These are phyloP conservation scores for Pseudocercospora pini-densiflorae DNA, from an alignment of 2,329 filamentous ascomycete species.

Conservation along the genomic window DNA sequence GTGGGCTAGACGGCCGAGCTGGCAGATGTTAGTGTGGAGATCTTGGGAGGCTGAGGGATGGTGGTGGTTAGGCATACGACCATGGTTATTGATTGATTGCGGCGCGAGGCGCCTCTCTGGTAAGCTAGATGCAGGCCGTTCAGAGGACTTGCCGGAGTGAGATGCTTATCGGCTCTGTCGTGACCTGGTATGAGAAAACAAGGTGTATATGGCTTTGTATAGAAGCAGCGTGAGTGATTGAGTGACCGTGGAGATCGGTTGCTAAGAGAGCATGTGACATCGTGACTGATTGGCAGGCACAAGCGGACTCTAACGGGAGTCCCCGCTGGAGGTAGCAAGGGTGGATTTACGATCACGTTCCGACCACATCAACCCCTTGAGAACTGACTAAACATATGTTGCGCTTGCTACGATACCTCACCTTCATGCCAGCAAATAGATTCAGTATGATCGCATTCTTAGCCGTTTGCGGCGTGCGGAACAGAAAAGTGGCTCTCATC, in stretches of 20 bases:
- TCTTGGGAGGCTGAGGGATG: neutral
- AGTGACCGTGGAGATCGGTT: neutral
- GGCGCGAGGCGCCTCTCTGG: neutral
- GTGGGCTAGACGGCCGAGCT: constrained; percentile 92
- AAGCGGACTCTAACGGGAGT: neutral
- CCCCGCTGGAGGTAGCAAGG: neutral
- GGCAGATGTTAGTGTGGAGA: constrained; percentile 51
- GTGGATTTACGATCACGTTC: too few relatives aligned
- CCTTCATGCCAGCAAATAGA: too few relatives aligned
- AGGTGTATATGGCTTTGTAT: too few relatives aligned
- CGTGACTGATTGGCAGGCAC: neutral
- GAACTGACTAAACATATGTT: too few relatives aligned
- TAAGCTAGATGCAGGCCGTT: neutral
- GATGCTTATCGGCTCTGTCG: neutral
- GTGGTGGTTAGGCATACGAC: neutral
- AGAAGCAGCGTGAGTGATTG: neutral
- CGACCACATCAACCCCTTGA: too few relatives aligned
- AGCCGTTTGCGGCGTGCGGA: too few relatives aligned
- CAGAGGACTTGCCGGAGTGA: neutral
- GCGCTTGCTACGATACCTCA: too few relatives aligned
- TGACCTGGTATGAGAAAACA: too few relatives aligned
- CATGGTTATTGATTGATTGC: neutral
- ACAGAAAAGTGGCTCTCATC: too few relatives aligned
- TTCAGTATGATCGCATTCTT: too few relatives aligned
- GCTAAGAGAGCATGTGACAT: neutral